Evolutionary conservation across 106 monocot genomes (phyloP), one percentile per base, ranked within the genome.

Genomic region (Apostasia ramifera): DNA sequence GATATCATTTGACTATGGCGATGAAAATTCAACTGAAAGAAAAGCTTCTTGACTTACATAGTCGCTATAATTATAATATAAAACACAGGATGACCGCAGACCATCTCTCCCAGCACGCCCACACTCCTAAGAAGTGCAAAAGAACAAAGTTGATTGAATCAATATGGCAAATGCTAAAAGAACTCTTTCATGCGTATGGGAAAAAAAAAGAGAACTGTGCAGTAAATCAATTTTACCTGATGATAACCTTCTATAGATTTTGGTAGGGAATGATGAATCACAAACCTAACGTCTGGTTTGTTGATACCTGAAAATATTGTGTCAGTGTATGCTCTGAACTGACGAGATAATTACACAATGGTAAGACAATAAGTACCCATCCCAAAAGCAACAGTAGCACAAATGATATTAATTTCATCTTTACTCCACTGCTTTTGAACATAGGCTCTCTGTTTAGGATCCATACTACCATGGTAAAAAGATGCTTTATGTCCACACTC

Each of bases 211-310:
- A 26, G 6, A 44, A 61, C 5, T 13, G 47, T 44, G 51, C n/a
- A 45, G 45, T 6, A 55, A 26, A 66, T 47, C 47, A 26, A 66
- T 47, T 42, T 72, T 68, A 90, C 97, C 87, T 98, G 92, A 81
- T 93, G 92, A 69, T 98, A 98, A 8, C 97, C 97, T 83, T 98
- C 97, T 66, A 98, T 98, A 57, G 92, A 98, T 66, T 98, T 98
- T 57, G 97, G 97, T 71, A 98, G 76, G 52, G 97, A 98, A 68
- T 98, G 92, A 83, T 98, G 97, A 78, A 98, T 90, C 57, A 98
- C 97, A 69, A 98, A 98, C n/a, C 97, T 89, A 53, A 98, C 97
- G 85, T 98, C 97, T 77, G 97, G 92, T 75, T 98, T 98, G 73
- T 98, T 98, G 69, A 98, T 98, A 79, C 97, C 97, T 98, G 71